Conservation (phyloP, 345 rosid species). For the Carallia brachiata region DNA sequence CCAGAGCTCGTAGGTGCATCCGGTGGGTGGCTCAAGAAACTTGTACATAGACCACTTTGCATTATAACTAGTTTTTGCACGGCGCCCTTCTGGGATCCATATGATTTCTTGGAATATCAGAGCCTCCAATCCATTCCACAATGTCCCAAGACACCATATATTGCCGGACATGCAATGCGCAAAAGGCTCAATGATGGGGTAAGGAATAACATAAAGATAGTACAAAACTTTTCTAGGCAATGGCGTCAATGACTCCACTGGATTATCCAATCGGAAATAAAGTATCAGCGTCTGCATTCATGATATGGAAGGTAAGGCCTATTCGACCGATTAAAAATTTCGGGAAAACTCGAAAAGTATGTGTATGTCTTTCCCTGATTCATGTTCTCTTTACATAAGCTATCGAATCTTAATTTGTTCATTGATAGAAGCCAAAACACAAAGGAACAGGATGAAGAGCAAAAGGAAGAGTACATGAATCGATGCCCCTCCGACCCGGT, state of each 20-base stretch:
- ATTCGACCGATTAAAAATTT: constrained; percentile 40
- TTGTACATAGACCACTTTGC: constrained; percentile 95
- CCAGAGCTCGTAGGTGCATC: constrained; percentile 80
- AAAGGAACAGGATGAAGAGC: constrained; percentile 58
- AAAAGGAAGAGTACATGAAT: constrained; percentile 46
- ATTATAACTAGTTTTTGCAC: constrained; percentile 59
- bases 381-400: constrained; percentile 81
- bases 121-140: constrained; percentile 55
- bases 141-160: constrained; percentile 86
- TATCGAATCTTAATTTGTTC: constrained; percentile 43
- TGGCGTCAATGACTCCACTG: too few species aligned
- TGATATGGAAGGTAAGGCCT: constrained; percentile 66
- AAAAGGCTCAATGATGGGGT: constrained; percentile 84
- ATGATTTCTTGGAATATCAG: constrained; percentile 67
- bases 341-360: constrained; percentile 72
- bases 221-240: too few species aligned
- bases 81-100: constrained; percentile 60
- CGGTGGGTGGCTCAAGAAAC: constrained; percentile 60
- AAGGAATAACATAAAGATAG: constrained; percentile 56
- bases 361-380: constrained; percentile 88
- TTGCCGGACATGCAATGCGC: constrained; percentile 82
- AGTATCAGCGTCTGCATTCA: constrained; percentile 59
- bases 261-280: too few species aligned
- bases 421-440: constrained; percentile 56
- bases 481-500: constrained; percentile 25